Base-by-base conservation (phyloP, 352 stramenopile species). In the Phytopythium vexans region DNA sequence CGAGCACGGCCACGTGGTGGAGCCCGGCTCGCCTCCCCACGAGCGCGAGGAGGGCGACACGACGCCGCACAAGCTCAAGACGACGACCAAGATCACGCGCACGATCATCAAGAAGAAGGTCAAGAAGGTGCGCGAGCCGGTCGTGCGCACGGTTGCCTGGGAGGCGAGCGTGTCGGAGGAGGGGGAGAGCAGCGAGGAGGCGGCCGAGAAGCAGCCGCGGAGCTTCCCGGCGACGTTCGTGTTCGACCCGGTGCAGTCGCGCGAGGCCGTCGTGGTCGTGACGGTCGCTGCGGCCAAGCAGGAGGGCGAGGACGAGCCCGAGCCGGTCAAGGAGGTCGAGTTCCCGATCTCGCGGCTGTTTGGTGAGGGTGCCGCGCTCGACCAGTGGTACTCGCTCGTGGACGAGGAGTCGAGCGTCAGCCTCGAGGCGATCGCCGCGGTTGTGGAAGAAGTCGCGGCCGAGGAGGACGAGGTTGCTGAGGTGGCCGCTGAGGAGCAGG, bases 191-290 rank as follows among this genome's bases (percentile, higher is more conserved):
- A 27, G 40, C 16, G 49, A 51, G 35, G 54, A 58, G 33, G 40
- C 56, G 32, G 34, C 15, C 0, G 44, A 43, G 31, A 41, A 48
- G 15, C 42, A 49, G 41, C 33, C 55, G 40, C 40, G 66, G 6
- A 56, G 62, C 21, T 84, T 92, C 59, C 84, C 82, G 9, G 72
- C 69, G 9, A 82, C 71, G 33, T 88, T 94, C 41, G 76, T 88
- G 42, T 94, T 92, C 49, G 84, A 94, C 53, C 80, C 76, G 0
- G 77, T 94, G 60, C 84, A 91, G 60, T 92, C 82, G 38, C 82
- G 82, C 21, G 84, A 94, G 60, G 82, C 84, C 14, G 62, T 91
- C 4, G 77, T 91, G 64, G 87, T 66, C 15, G 72, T 94, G 53
- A 74, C 84, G 16, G 73, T 94, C 14, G 66, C 59, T 33, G 40